Evolutionary conservation across 176 grass and related monocot genomes (phyloP), one percentile per base, ranked within the genome.

Genomic region (Paspalum vaginatum): DNA sequence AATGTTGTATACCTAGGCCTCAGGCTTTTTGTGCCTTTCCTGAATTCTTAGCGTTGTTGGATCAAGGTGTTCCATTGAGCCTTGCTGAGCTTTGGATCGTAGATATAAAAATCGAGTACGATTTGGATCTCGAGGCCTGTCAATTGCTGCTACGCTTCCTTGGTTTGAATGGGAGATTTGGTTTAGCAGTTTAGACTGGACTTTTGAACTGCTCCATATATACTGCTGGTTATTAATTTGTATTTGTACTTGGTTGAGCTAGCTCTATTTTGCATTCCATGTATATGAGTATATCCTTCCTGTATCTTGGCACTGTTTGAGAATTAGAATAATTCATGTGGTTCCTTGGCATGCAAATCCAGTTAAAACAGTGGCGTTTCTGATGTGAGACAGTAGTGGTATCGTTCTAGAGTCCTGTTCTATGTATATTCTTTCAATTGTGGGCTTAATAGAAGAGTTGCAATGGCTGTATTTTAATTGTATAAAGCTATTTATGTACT

Each of bases 361-460:
- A 42, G 44, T 6, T 77, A 37, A 86, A 50, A 46, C 24, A 60
- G 17, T 50, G 22, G 9, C 52, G 32, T 64, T 81, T 65, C 51
- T 15, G 21, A 69, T 67, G 14, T 18, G 9, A 27, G 42, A 21
- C 40, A 25, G 21, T 72, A 32, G 15, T 50, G 26, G 48, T 43
- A 37, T 22, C 67, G 22, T 49, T 26, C 22, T 54, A 54, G 4
- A 25, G 17, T 62, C 26, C 47, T 56, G 24, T 45, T 72, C 27
- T 54, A 68, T 42, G 5, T 40, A 32, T 32, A 32, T 26, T 76
- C 61, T 41, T 26, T 76, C 22, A 61, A 27, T 61, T 0, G 68
- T 70, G 8, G 71, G 48, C 55, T 61, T 61, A 27, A 16, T 71
- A 32, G 24, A 71, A 32, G 68, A 9, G 46, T 51, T 17, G 14